Base-by-base conservation (phyloP, 1,284 basidiomycete genomes). In the Marasmius tenuissimus region DNA sequence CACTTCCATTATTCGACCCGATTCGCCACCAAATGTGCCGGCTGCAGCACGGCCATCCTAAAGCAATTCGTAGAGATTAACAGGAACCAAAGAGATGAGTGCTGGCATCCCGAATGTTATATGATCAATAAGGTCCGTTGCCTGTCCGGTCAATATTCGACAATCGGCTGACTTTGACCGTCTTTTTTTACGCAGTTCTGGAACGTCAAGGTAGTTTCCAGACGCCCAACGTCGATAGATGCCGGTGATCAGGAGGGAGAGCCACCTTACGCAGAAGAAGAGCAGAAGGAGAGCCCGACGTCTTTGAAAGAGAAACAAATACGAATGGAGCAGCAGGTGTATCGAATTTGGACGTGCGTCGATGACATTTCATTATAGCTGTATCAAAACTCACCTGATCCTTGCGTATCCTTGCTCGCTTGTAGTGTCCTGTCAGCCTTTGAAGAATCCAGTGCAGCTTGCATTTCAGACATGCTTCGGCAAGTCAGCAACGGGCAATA, bases 21-120 rank as follows among this genome's bases (percentile, higher is more conserved):
- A 65, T 99, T 98, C 73, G 97, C 97, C 3, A 97, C 96, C 61
- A 98, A 98, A 75, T 99, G 97, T 75, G 95, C 95, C 0, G 97
- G 97, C 3, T 99, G 97, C 78, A 93, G 90, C 69, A 97, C 92
- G 60, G 97, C 97, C n/a, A 99, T 99, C 67, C 80, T 99, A 69
- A 99, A 99, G 78, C 97, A 99, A 74, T 99, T 98, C 72, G 97
- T 99, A 64, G 97, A 99, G 79, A 98, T 99, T 79, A 99, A 99
- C 72, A 86, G 97, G 65, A 99, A 98, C 78, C 94, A 94, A 83
- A 85, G 89, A 62, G 96, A 99, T 78, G 97, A 99, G 79, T 98
- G 97, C 73, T 99, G 97, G 97, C 97, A 99, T 84, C 97, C 97
- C 56, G 97, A 99, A 77, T 99, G 97, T 76, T 98, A 99, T 77